phyloP scores from a whole-genome alignment of 306 rosid genomes.

The Pachyrhizus erosus region DNA sequence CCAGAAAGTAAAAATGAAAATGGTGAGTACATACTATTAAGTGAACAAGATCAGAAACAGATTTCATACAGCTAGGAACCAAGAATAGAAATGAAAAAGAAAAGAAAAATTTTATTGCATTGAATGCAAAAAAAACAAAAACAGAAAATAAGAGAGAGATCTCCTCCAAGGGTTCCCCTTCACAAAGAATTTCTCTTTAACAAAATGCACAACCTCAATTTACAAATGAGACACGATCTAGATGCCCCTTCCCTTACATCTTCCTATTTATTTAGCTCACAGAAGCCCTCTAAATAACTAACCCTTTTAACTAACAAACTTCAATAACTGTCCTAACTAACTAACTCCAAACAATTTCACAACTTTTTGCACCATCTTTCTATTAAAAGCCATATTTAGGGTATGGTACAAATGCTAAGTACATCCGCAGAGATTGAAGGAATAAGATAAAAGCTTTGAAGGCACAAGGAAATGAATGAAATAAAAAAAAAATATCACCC shows the following conservation, averaged over 20 bases:
- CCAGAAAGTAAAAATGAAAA: constrained; percentile 29
- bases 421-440: neutral
- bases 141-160: neutral
- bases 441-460: neutral
- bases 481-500: neutral
- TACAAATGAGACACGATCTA: neutral
- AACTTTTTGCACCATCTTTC: neutral
- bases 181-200: neutral
- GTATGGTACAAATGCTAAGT: neutral
- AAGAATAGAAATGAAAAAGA: neutral
- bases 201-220: neutral
- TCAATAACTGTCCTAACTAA: neutral
- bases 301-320: neutral
- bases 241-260: neutral
- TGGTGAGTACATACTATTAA: constrained; percentile 35
- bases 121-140: neutral
- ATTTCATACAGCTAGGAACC: neutral
- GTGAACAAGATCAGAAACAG: constrained; percentile 33
- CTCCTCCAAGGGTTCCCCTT: neutral
- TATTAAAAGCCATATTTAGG: neutral
- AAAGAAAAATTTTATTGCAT: neutral
- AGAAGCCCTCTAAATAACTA: neutral
- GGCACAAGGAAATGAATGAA: neutral
- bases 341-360: neutral
- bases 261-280: neutral